phyloP scores from a whole-genome alignment of 148 eudicot genomes.

The Cornus kousa region DNA sequence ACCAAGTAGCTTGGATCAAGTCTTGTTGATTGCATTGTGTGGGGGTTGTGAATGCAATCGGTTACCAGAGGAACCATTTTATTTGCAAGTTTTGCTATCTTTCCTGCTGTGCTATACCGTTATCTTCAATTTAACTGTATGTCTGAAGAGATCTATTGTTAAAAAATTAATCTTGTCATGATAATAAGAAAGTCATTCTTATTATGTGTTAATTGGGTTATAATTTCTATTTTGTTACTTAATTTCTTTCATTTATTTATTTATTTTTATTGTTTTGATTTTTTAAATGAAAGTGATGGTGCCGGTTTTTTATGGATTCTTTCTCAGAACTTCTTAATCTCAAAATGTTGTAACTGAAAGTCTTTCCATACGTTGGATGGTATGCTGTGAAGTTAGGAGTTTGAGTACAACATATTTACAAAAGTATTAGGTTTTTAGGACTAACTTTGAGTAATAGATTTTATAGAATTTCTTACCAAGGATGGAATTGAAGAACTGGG shows the following conservation, averaged over 20 bases:
- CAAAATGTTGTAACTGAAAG: not conserved
- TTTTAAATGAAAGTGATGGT: not conserved
- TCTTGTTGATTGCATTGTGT: not conserved
- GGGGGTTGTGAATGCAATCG: not conserved
- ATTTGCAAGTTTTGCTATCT: not conserved
- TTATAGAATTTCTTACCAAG: slow-evolving; percentile 11
- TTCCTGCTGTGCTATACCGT: not conserved
- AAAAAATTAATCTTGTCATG: not conserved
- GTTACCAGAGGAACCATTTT: too few relatives aligned
- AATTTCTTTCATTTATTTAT: not conserved
- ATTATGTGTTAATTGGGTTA: not conserved
- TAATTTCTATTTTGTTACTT: not conserved
- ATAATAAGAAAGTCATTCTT: not conserved
- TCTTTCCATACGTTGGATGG: not conserved
- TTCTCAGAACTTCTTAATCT: not conserved
- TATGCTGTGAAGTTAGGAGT: not conserved
- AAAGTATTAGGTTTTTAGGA: not conserved
- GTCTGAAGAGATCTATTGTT: not conserved
- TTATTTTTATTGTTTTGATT: not conserved
- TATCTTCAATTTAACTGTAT: too few relatives aligned
- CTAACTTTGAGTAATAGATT: slow-evolving; percentile 10
- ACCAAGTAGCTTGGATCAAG: too few relatives aligned
- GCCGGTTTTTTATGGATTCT: not conserved
- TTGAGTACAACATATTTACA: not conserved
- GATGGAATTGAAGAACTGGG: slow-evolving; percentile 14